Conservation (phyloP, 2,329 filamentous ascomycete genomes). For the Falciphora oryzae region DNA sequence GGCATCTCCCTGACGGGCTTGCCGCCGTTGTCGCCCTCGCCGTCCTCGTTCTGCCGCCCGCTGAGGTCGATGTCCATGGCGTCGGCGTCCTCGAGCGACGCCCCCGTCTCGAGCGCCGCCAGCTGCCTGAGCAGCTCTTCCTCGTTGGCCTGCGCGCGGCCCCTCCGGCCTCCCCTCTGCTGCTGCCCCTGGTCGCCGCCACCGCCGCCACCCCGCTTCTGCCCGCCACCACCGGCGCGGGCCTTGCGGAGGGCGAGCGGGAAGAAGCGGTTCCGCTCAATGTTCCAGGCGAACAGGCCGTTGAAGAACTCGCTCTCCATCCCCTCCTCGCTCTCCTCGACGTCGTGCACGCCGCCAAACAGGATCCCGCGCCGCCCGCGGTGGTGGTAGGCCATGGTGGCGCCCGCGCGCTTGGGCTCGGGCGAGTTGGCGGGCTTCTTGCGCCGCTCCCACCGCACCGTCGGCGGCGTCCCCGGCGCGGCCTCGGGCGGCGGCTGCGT, state of each 20-base stretch:
- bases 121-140: conserved; percentile 85
- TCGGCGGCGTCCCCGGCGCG: conserved; percentile 58
- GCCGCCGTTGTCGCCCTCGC: conserved; percentile 36
- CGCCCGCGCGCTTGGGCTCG: conserved; percentile 74
- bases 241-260: conserved; percentile 71
- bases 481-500: conserved; percentile 65
- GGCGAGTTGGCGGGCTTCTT: conserved; percentile 91
- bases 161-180: conserved; percentile 53
- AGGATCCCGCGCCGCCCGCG: conserved; percentile 69
- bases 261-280: conserved; percentile 94
- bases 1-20: conserved; percentile 56
- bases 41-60: conserved; percentile 30
- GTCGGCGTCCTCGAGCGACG: conserved; percentile 49
- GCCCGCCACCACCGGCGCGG: conserved; percentile 40
- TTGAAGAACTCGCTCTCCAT: conserved; percentile 99
- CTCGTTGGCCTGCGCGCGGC: conserved; percentile 82
- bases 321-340: conserved; percentile 85
- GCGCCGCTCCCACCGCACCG: conserved; percentile 82
- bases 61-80: conserved; percentile 38
- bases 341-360: conserved; percentile 92
- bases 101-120: conserved; percentile 74
- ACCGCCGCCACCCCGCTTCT: conserved; percentile 14
- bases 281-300: conserved; percentile 84
- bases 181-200: conserved; percentile 34
- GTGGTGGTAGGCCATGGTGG: conserved; percentile 92